These are phyloP conservation scores for Beta vulgaris DNA, from an alignment of 148 eudicot species.

Conservation along the genomic window DNA sequence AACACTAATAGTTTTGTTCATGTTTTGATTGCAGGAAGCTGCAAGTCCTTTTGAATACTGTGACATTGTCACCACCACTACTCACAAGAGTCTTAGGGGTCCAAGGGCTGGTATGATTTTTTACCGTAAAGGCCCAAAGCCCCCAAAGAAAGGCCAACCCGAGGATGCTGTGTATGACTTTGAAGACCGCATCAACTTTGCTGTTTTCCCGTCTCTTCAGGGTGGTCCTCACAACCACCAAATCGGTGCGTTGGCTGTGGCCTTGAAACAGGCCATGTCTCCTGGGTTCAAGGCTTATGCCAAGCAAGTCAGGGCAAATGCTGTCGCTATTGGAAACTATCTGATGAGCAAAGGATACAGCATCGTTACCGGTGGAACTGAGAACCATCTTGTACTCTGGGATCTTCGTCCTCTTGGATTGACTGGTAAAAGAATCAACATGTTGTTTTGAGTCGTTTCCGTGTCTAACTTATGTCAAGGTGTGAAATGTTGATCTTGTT, in stretches of 20 bases:
- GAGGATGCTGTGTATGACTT: constrained; percentile 88
- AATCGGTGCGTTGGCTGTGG: constrained; percentile 94
- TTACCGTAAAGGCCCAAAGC: constrained; percentile 95
- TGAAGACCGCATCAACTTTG: constrained; percentile 92
- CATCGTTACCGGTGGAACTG: constrained; percentile 93
- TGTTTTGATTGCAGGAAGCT: constrained; percentile 62
- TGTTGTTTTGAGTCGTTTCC: too few species aligned
- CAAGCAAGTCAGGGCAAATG: constrained; percentile 94
- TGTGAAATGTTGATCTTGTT: background rate
- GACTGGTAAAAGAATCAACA: too few species aligned
- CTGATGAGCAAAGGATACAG: constrained; percentile 87
- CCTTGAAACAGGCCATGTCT: constrained; percentile 77
- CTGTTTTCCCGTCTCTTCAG: constrained; percentile 94
- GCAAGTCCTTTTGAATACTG: constrained; percentile 93
- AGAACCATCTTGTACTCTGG: constrained; percentile 97
- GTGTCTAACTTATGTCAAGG: too few species aligned
- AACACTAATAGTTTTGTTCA: background rate
- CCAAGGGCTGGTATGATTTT: constrained; percentile 98
- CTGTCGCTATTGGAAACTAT: constrained; percentile 88
- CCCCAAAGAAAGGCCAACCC: constrained; percentile 94
- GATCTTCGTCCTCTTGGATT: constrained; percentile 98
- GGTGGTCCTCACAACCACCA: constrained; percentile 99
- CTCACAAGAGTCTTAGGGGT: constrained; percentile 94
- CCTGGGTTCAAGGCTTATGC: constrained; percentile 98
- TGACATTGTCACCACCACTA: constrained; percentile 89